Base-by-base conservation (phyloP, 495 filamentous ascomycete species). In the Annulohypoxylon bovei region DNA sequence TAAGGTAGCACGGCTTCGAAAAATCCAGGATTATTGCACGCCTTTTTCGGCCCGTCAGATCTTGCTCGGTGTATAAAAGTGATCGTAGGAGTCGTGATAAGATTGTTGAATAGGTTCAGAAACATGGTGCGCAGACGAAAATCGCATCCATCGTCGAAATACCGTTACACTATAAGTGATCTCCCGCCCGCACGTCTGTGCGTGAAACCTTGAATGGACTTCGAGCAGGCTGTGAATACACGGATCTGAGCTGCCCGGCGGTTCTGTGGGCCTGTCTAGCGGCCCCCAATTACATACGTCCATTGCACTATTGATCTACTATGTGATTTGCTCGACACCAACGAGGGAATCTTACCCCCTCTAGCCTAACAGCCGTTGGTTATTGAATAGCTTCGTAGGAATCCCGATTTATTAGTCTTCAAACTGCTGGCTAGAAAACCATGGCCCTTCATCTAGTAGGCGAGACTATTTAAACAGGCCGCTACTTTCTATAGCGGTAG, bases 121-220 rank as follows among this genome's bases (percentile, higher is more conserved):
- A 47, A 56, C 35, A 56, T 52, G 62, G 52, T 37, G 35, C 39
- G 7, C 37, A 16, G 35, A 33, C 25, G 22, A 20, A 23, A 57
- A 30, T 53, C 27, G 28, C 12, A 32, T 49, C 27, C 33, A 49
- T 37, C 18, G 25, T 50, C 54, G 54, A 53, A 40, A 47, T 30
- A 53, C 37, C n/a, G 57, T 57, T 68, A 30, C 58, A 52, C 47
- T 30, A 49, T 57, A 37, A 62, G 28, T 53, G 27, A 53, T 53
- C 49, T 53, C 42, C 69, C 64, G 32, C 39, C 69, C 64, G 49
- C 39, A 50, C 59, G 65, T 72, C 60, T 68, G 70, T 72, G 65
- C 64, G 69, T 55, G 59, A 18, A 63, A 67, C 59, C 55, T 47
- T 60, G 56, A 58, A 16, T 53, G 28, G n/a, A 42, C 37, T 39